Evolutionary conservation across 768 basidiomycete genomes (phyloP).

Genomic region (Dictyophora rubrovolvata): DNA sequence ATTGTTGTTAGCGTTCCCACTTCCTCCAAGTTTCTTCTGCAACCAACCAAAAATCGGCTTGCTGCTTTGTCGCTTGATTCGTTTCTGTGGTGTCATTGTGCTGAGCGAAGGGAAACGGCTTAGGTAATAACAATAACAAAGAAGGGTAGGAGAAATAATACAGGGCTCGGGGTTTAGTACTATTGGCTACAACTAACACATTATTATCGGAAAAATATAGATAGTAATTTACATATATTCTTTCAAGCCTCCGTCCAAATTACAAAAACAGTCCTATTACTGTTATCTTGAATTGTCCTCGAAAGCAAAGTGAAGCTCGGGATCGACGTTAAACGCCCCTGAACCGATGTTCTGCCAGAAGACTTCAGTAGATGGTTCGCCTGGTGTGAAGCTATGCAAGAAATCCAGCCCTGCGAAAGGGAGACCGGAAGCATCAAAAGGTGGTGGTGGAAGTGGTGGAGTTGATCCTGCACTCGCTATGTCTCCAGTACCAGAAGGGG

Average conservation of each 20-base stretch:
- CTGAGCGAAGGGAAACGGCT: neutral
- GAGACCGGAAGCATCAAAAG: slow-evolving; percentile 62
- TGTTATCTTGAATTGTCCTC: slow-evolving; percentile 21
- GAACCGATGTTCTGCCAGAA: slow-evolving; percentile 59
- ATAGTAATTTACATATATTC: neutral
- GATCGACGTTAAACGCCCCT: slow-evolving; percentile 64
- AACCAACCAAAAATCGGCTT: slow-evolving; percentile 88
- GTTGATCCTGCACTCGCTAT: slow-evolving; percentile 37
- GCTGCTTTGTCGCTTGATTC: slow-evolving; percentile 56
- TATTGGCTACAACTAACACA: neutral
- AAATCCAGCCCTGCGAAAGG: slow-evolving; percentile 80
- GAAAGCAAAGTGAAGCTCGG: slow-evolving; percentile 63
- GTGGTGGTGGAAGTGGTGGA: slow-evolving; percentile 47
- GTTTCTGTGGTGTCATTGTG: slow-evolving; percentile 30
- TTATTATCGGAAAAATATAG: neutral
- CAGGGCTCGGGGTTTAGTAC: neutral
- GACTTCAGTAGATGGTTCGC: slow-evolving; percentile 25
- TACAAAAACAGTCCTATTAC: neutral
- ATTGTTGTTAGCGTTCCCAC: slow-evolving; percentile 38
- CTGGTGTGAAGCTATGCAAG: slow-evolving; percentile 64
- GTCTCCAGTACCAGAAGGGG: neutral
- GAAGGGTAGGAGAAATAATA: neutral
- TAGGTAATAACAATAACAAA: neutral
- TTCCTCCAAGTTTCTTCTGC: slow-evolving; percentile 73
- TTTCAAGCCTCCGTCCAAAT: neutral